Percentiles rank a stretch among this genome's conserved stretches.
Conservation (phyloP, 1,284 basidiomycete species). For the Lentinula novae-zelandiae region DNA sequence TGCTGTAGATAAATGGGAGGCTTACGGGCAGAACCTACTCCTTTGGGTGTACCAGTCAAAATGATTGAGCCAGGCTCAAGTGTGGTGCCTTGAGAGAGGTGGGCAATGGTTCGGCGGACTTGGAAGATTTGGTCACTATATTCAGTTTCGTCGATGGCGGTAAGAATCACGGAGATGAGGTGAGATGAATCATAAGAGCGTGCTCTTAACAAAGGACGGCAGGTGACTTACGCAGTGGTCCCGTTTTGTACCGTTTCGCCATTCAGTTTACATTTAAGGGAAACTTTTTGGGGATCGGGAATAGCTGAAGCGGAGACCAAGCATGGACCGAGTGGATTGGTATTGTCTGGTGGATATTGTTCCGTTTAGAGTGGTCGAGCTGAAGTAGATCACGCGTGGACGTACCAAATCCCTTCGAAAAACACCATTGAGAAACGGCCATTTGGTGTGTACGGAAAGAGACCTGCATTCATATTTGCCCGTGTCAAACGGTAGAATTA, state of each 20-base stretch:
- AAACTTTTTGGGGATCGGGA: constrained; percentile 66
- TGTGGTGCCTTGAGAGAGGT: constrained; percentile 84
- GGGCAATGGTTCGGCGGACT: constrained; percentile 69
- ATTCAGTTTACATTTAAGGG: constrained; percentile 68
- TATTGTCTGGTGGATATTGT: constrained; percentile 49
- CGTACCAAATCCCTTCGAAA: constrained; percentile 80
- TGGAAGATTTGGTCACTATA: constrained; percentile 65
- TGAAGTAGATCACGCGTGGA: constrained; percentile 4
- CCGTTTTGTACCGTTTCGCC: constrained; percentile 70
- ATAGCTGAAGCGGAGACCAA: constrained; percentile 66
- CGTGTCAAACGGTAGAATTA: no score
- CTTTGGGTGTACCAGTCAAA: constrained; percentile 73
- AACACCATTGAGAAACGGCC: constrained; percentile 76
- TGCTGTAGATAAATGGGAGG: constrained; percentile 71
- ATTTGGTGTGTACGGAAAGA: constrained; percentile 80
- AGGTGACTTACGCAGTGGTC: constrained; percentile 54
- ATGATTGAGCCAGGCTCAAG: constrained; percentile 79
- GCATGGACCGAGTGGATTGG: constrained; percentile 74
- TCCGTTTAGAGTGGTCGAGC: not conserved
- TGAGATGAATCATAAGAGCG: constrained; percentile 16
- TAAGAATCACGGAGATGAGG: constrained; percentile 16
- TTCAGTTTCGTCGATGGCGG: constrained; percentile 2
- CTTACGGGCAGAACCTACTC: constrained; percentile 74
- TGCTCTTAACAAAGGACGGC: not conserved
- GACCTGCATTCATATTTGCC: constrained; percentile 34